Evolutionary conservation across 2,329 filamentous ascomycete genomes (phyloP).

Genomic region (Nemania serpens): DNA sequence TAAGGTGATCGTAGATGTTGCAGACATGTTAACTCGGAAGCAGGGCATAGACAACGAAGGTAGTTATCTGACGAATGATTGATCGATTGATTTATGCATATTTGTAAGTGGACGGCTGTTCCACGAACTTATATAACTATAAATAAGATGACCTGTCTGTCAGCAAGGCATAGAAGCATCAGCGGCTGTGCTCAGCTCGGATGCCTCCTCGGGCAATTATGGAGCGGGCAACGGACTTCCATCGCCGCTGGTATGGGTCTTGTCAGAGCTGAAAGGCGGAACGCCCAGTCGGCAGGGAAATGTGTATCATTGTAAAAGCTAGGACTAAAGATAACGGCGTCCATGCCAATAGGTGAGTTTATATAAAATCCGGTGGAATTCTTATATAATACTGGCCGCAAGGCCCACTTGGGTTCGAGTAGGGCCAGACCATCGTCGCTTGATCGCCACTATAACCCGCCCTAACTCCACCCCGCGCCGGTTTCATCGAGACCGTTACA

Average conservation of each 20-base stretch:
- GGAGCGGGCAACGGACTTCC: conserved; percentile 26
- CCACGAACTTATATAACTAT: background rate
- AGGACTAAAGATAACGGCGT: background rate
- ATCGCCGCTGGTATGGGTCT: conserved; percentile 21
- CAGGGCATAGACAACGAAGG: background rate
- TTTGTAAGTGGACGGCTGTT: background rate
- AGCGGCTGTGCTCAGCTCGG: background rate
- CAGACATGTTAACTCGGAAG: conserved; percentile 9
- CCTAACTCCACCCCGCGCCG: conserved; percentile 13
- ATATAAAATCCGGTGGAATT: background rate
- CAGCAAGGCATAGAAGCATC: background rate
- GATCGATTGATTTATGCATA: no score
- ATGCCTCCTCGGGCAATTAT: conserved; percentile 6
- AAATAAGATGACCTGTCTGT: background rate
- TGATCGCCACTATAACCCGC: conserved; percentile 1
- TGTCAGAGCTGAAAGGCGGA: conserved; percentile 19
- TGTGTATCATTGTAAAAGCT: background rate
- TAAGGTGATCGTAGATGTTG: conserved; percentile 12
- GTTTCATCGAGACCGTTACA: background rate
- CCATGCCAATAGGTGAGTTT: background rate
- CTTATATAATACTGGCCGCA: conserved; percentile 8
- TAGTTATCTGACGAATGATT: background rate
- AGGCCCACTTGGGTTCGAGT: conserved; percentile 5
- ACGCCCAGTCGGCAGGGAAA: background rate
- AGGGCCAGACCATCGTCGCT: background rate